Conservation (phyloP, 2,329 filamentous ascomycete species). For the Fulvia fulva region DNA sequence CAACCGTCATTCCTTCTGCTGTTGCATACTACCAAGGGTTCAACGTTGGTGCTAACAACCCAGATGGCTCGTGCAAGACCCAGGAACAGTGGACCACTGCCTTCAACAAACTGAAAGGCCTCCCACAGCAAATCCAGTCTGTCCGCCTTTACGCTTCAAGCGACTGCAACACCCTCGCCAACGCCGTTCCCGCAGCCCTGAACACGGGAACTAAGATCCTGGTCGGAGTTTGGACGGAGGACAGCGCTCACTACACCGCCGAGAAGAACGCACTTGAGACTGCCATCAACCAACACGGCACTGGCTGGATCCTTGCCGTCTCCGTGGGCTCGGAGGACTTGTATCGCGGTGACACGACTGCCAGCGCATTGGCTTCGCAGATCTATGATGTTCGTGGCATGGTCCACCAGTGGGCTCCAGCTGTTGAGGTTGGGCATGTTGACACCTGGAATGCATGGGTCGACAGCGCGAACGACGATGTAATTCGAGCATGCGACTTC, state of each 20-base stretch:
- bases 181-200: conserved; percentile 56
- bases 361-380: conserved; percentile 40
- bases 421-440: conserved; percentile 59
- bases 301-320: conserved; percentile 59
- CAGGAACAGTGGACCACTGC: conserved; percentile 35
- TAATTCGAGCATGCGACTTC: conserved; percentile 62
- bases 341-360: conserved; percentile 52
- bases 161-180: conserved; percentile 49
- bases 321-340: conserved; percentile 66
- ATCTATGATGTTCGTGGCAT: conserved; percentile 53
- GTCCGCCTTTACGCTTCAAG: conserved; percentile 63
- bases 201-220: conserved; percentile 58
- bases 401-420: conserved; percentile 44
- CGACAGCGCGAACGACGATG: conserved; percentile 55
- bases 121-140: conserved; percentile 54
- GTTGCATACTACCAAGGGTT: conserved; percentile 42
- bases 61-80: conserved; percentile 39
- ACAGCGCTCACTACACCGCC: conserved; percentile 50
- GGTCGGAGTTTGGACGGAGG: conserved; percentile 59
- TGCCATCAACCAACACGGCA: conserved; percentile 54
- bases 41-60: conserved; percentile 40
- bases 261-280: conserved; percentile 59
- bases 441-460: conserved; percentile 53
- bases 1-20: conserved; percentile 31
- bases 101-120: conserved; percentile 36